Evolutionary conservation across 2,329 filamentous ascomycete genomes (phyloP).

Genomic region (Pseudophaeomoniella oleicola): DNA sequence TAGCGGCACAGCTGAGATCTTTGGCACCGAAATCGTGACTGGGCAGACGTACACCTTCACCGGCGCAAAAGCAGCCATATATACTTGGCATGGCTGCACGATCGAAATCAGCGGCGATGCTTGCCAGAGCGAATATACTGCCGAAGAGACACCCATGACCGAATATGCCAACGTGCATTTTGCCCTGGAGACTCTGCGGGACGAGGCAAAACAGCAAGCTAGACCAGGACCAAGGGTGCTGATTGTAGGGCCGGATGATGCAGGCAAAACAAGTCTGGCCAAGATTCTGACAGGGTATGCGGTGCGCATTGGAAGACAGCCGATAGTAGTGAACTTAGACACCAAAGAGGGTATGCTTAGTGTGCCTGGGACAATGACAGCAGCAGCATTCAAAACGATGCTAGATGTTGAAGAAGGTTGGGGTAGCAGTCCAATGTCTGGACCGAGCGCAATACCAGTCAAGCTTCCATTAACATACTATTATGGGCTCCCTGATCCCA

Average conservation of each 20-base stretch:
- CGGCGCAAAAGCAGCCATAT: conserved; percentile 72
- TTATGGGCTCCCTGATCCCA: conserved; percentile 57
- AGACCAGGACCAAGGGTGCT: conserved; percentile 64
- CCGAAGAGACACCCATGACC: conserved; percentile 69
- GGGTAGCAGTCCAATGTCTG: conserved; percentile 81
- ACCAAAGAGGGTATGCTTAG: conserved; percentile 65
- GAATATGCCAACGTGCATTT: conserved; percentile 78
- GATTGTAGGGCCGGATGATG: conserved; percentile 61
- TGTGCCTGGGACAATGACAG: conserved; percentile 68
- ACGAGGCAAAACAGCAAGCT: conserved; percentile 36
- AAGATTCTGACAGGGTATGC: conserved; percentile 70
- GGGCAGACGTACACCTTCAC: conserved; percentile 69
- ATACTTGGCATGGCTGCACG: conserved; percentile 81
- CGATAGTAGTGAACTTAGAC: conserved; percentile 73
- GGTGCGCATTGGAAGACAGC: conserved; percentile 57
- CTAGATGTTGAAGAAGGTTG: conserved; percentile 82
- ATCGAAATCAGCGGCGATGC: conserved; percentile 58
- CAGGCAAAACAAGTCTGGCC: conserved; percentile 71
- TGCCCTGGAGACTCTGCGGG: conserved; percentile 60
- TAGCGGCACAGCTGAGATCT: conserved; percentile 76
- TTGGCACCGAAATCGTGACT: conserved; percentile 81
- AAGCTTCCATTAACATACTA: conserved; percentile 88
- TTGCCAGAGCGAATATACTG: conserved; percentile 49
- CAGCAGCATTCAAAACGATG: conserved; percentile 72
- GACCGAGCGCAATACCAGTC: conserved; percentile 73